phyloP scores from a whole-genome alignment of 2,329 filamentous ascomycete genomes.

The Calonectria montana region DNA sequence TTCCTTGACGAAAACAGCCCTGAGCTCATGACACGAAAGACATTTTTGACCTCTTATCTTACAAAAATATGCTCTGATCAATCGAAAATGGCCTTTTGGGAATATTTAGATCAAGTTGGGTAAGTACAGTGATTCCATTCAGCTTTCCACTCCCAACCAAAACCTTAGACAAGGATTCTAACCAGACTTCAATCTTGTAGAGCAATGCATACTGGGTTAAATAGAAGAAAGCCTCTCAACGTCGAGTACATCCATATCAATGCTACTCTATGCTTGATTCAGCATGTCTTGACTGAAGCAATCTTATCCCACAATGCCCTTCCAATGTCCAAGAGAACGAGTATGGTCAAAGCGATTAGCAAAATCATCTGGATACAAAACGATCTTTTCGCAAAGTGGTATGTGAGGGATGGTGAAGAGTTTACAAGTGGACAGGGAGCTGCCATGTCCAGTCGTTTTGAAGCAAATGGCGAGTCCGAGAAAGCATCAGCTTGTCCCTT shows the following conservation, averaged over 20 bases:
- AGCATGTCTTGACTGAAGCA: constrained; percentile 81
- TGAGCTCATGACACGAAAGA: constrained; percentile 81
- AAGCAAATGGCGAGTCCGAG: not conserved
- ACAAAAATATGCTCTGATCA: constrained; percentile 81
- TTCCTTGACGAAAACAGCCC: constrained; percentile 76
- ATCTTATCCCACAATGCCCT: constrained; percentile 78
- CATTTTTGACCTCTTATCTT: constrained; percentile 80
- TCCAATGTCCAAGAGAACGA: constrained; percentile 75
- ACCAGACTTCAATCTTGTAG: constrained; percentile 46
- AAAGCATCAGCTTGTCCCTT: not conserved
- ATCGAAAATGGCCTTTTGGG: constrained; percentile 82
- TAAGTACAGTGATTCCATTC: constrained; percentile 49
- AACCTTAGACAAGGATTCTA: not conserved
- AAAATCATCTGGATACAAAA: constrained; percentile 93
- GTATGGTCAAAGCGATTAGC: constrained; percentile 78
- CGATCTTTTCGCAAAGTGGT: constrained; percentile 85
- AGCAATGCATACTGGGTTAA: constrained; percentile 85
- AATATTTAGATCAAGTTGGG: constrained; percentile 87
- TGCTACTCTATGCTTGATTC: constrained; percentile 77
- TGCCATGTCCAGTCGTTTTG: not conserved
- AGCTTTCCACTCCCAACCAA: not conserved
- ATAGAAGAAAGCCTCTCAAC: constrained; percentile 77
- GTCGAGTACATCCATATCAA: constrained; percentile 86
- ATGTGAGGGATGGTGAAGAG: constrained; percentile 76
- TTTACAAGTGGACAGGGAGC: constrained; percentile 42